phyloP scores from a whole-genome alignment of 768 basidiomycete species.

The Strobilomyces dryophilus region DNA sequence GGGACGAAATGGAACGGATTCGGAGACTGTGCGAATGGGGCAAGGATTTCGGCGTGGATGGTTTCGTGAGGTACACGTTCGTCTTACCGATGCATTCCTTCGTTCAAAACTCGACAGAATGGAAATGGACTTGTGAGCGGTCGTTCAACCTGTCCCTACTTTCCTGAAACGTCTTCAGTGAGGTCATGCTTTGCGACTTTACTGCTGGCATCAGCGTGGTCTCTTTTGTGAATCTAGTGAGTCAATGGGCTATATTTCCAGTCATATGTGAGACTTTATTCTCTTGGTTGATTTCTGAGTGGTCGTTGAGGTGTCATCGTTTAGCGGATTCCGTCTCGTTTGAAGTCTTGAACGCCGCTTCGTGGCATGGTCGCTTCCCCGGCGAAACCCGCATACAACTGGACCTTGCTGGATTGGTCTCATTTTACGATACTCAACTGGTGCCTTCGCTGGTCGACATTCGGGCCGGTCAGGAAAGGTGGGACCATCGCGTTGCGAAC shows the following conservation, averaged over 20 bases:
- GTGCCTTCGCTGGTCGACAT: constrained; percentile 14
- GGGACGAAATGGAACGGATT: constrained; percentile 26
- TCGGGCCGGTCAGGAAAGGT: constrained; percentile 1
- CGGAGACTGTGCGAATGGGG: constrained; percentile 38
- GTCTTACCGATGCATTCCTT: neutral
- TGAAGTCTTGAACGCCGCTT: constrained; percentile 16
- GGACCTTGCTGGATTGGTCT: constrained; percentile 13
- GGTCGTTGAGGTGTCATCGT: neutral
- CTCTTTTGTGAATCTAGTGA: constrained; percentile 15
- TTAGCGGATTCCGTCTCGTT: neutral
- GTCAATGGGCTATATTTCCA: neutral
- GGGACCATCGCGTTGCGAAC: constrained; percentile 16
- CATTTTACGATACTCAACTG: constrained; percentile 27
- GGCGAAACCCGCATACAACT: constrained; percentile 26
- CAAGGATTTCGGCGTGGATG: constrained; percentile 38
- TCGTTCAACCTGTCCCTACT: too few relatives aligned
- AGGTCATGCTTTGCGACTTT: constrained; percentile 33
- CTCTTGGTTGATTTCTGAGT: neutral
- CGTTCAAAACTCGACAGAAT: constrained; percentile 15
- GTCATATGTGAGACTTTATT: neutral
- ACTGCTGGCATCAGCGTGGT: constrained; percentile 24
- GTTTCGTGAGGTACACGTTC: constrained; percentile 37
- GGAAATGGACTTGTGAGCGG: constrained; percentile 29
- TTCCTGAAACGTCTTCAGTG: too few relatives aligned
- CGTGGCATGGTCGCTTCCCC: constrained; percentile 24